A percentile compares a stretch with the other conserved stretches of the same genome.
phyloP scores from a whole-genome alignment of 1,284 basidiomycete genomes.

The Cryptococcus sp. region DNA sequence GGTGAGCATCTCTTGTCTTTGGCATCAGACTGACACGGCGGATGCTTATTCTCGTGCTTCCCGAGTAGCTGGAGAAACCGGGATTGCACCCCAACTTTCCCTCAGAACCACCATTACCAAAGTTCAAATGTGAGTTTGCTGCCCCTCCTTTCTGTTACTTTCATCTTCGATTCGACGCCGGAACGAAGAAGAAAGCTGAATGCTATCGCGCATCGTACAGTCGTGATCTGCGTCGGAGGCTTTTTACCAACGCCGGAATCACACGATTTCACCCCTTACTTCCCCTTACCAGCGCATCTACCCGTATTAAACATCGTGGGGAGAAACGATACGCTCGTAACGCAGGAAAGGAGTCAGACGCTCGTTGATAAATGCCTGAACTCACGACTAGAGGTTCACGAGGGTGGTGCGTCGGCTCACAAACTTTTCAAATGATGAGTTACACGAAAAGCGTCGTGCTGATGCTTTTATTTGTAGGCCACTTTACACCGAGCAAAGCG shows the following conservation, averaged over 20 bases:
- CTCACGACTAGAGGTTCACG: slow-evolving; percentile 50
- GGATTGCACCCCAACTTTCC: slow-evolving; percentile 64
- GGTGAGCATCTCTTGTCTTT: slow-evolving; percentile 54
- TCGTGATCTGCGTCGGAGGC: slow-evolving; percentile 60
- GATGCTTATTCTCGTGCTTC: slow-evolving; percentile 1
- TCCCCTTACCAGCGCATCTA: slow-evolving; percentile 56
- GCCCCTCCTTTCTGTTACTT: slow-evolving; percentile 57
- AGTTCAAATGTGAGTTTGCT: slow-evolving; percentile 63
- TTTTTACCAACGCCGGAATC: slow-evolving; percentile 43
- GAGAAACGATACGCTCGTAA: slow-evolving; percentile 74
- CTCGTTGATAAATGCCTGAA: slow-evolving; percentile 63
- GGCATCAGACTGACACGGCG: no score
- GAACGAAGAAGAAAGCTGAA: background rate
- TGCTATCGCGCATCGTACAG: slow-evolving; percentile 54
- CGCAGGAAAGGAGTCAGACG: slow-evolving; percentile 66
- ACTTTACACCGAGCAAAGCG: slow-evolving; percentile 51
- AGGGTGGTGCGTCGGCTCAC: slow-evolving; percentile 40
- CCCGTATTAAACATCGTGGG: slow-evolving; percentile 81
- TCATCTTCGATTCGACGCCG: slow-evolving; percentile 40
- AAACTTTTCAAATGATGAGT: background rate
- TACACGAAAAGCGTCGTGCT: background rate
- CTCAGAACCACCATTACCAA: slow-evolving; percentile 64
- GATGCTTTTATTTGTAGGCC: slow-evolving; percentile 24
- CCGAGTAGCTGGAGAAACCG: slow-evolving; percentile 58
- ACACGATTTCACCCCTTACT: slow-evolving; percentile 57